Conservation (phyloP, 257 asterid species). For the Capsicum rhomboideum region DNA sequence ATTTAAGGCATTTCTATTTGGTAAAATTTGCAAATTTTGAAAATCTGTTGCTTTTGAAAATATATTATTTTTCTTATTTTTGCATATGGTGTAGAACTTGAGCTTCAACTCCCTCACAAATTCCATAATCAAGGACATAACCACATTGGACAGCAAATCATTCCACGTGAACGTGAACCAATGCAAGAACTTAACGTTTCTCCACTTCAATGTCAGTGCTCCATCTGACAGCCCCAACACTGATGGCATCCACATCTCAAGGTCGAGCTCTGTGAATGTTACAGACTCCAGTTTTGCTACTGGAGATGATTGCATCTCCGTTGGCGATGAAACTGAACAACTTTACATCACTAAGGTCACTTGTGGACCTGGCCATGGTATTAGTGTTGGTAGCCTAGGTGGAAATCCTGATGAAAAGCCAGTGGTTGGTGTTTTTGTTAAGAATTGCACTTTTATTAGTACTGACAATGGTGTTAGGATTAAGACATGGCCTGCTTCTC, state of each 20-base stretch:
- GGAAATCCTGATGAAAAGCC: slow-evolving; percentile 10
- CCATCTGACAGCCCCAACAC: slow-evolving; percentile 31
- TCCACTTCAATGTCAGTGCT: slow-evolving; percentile 6
- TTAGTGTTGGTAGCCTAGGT: slow-evolving; percentile 33
- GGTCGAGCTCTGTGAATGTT: slow-evolving; percentile 12
- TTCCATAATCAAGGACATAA: slow-evolving; percentile 5
- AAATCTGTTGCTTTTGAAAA: neutral
- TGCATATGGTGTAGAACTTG: slow-evolving; percentile 12
- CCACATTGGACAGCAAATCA: slow-evolving; percentile 21
- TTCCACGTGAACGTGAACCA: slow-evolving; percentile 24
- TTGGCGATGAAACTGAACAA: slow-evolving; percentile 19
- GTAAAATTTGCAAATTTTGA: neutral
- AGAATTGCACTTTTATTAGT: slow-evolving; percentile 14
- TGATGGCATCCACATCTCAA: slow-evolving; percentile 30
- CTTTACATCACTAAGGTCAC: slow-evolving; percentile 11
- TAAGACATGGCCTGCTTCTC: slow-evolving; percentile 24
- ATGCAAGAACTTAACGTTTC: slow-evolving; percentile 22
- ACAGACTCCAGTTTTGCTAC: slow-evolving; percentile 13
- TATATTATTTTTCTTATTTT: no score
- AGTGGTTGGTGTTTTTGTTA: slow-evolving; percentile 12
- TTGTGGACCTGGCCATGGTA: slow-evolving; percentile 43
- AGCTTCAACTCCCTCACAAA: slow-evolving; percentile 20
- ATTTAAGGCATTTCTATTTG: neutral
- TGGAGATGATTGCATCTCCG: slow-evolving; percentile 35
- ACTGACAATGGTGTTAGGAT: slow-evolving; percentile 25